These are phyloP conservation scores for Sequoiadendron giganteum DNA, from an alignment of 75 land plant species.

Conservation along the genomic window DNA sequence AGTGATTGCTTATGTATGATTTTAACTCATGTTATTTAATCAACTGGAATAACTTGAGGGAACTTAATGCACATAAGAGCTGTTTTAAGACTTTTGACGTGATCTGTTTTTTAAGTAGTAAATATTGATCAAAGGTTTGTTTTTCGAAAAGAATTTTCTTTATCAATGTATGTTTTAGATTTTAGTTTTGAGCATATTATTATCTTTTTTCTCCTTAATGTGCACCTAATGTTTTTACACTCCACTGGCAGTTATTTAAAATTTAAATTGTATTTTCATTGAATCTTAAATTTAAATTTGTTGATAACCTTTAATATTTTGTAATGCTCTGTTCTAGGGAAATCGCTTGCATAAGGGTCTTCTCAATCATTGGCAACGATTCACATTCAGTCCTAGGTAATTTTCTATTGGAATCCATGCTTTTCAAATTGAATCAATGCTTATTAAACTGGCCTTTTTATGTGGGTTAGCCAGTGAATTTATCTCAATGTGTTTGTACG, in stretches of 20 bases:
- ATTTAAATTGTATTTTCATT: not conserved
- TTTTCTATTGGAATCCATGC: not conserved
- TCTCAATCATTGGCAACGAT: slow-evolving; percentile 92
- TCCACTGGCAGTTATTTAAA: not conserved
- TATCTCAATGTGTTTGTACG: not conserved
- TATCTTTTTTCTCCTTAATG: not conserved
- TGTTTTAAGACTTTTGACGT: not conserved
- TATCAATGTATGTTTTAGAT: not conserved
- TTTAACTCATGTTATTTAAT: not conserved
- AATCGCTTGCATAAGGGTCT: slow-evolving; percentile 89
- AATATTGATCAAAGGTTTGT: not conserved
- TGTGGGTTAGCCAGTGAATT: not conserved
- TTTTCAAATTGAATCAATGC: not conserved
- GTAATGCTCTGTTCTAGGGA: slow-evolving; percentile 52
- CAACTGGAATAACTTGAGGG: not conserved
- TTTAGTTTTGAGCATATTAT: not conserved
- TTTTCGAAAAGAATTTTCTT: not conserved
- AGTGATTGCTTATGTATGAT: not conserved
- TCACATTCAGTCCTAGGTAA: slow-evolving; percentile 96
- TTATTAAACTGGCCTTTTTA: not conserved
- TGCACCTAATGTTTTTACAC: not conserved
- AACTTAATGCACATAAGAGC: not conserved
- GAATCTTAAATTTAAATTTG: not conserved
- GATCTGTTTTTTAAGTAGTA: not conserved
- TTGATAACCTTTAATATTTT: not conserved